These are phyloP conservation scores for Aspergillus biplanus DNA, from an alignment of 495 filamentous ascomycete genomes.

Conservation along the genomic window DNA sequence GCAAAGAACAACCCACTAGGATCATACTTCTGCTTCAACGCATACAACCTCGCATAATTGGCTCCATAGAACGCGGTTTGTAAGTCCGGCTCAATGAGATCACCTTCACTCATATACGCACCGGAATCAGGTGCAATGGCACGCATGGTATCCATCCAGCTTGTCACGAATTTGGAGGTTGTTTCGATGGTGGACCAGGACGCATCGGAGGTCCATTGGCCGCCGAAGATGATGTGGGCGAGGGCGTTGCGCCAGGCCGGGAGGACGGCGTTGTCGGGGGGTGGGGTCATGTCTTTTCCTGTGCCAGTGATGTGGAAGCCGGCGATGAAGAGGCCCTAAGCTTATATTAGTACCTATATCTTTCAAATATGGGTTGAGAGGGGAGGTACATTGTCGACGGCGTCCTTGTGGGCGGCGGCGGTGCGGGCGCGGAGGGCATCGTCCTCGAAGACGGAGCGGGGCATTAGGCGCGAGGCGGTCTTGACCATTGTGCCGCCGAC, in stretches of 20 bases:
- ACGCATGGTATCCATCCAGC: conserved; percentile 53
- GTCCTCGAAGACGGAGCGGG: conserved; percentile 48
- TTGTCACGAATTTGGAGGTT: conserved; percentile 14
- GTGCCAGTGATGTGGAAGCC: conserved; percentile 53
- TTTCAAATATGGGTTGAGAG: too few relatives aligned
- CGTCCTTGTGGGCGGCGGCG: conserved; percentile 48
- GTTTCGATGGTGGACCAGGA: conserved; percentile 17
- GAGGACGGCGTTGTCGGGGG: conserved; percentile 48
- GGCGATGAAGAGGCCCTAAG: conserved; percentile 29
- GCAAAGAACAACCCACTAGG: conserved; percentile 60
- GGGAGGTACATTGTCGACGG: conserved; percentile 37
- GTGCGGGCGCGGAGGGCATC: conserved; percentile 41
- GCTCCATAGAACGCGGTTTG: conserved; percentile 63
- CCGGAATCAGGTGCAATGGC: conserved; percentile 40
- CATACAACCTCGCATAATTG: conserved; percentile 54
- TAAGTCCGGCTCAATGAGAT: conserved; percentile 65
- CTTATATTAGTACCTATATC: too few relatives aligned
- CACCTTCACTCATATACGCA: conserved; percentile 48
- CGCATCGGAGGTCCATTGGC: conserved; percentile 25
- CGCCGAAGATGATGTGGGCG: conserved; percentile 55
- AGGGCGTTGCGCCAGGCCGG: conserved; percentile 58
- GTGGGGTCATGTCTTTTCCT: conserved; percentile 47
- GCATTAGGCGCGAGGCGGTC: conserved; percentile 56
- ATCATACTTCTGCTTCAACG: conserved; percentile 59
- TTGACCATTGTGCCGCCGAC: conserved; percentile 43